These are phyloP conservation scores for Parastagonospora avenae DNA, from an alignment of 2,329 filamentous ascomycete genomes.

Conservation along the genomic window DNA sequence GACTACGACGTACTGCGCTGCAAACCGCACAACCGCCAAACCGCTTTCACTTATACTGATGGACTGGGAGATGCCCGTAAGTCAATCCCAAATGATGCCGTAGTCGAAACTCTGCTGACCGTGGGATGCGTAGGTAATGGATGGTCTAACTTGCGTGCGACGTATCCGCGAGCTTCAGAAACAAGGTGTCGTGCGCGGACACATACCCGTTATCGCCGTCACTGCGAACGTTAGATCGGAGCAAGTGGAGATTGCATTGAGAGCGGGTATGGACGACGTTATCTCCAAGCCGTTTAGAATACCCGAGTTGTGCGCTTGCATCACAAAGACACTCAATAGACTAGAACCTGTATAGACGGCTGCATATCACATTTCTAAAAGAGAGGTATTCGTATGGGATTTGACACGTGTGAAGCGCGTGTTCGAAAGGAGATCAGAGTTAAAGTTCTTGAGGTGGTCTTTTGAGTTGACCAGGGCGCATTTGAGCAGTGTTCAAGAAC, in stretches of 20 bases:
- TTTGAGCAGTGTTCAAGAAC: too few relatives aligned
- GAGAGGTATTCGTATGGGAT: too few relatives aligned
- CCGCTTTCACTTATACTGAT: constrained; percentile 33
- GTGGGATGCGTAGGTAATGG: constrained; percentile 22
- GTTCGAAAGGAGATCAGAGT: too few relatives aligned
- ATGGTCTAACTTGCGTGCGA: constrained; percentile 32
- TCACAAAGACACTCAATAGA: constrained; percentile 19
- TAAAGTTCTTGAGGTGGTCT: too few relatives aligned
- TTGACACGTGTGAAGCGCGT: too few relatives aligned
- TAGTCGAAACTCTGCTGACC: neutral
- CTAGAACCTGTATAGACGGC: neutral
- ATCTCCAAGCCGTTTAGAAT: constrained; percentile 75
- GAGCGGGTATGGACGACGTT: constrained; percentile 53
- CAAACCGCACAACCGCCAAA: constrained; percentile 8
- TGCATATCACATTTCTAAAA: too few relatives aligned
- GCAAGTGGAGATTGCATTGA: constrained; percentile 35
- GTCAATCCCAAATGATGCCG: too few relatives aligned
- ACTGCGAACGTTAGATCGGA: constrained; percentile 43
- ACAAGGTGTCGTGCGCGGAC: constrained; percentile 20
- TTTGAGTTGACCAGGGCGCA: too few relatives aligned
- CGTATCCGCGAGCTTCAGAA: constrained; percentile 34
- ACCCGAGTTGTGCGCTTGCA: constrained; percentile 28
- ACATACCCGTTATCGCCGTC: constrained; percentile 40
- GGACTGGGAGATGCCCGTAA: constrained; percentile 40
- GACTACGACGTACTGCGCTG: constrained; percentile 27